Base-by-base conservation (phyloP, 176 grass and related monocot genomes). In the Tillandsia leiboldiana region DNA sequence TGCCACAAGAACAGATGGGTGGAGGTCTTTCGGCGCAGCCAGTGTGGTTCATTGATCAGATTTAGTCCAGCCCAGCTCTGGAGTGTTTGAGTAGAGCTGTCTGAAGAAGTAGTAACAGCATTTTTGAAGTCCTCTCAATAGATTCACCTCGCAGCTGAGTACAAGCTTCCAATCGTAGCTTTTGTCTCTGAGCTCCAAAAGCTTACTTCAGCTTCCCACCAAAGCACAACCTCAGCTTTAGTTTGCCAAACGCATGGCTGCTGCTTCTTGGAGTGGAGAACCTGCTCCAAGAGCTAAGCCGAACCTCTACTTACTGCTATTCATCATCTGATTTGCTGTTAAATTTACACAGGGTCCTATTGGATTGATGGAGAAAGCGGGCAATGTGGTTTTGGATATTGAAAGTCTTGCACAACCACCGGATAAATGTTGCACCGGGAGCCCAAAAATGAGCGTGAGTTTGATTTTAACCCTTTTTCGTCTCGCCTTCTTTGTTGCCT, bases 341-440 rank as follows among this genome's bases (percentile, higher is more conserved):
- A 10, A 9, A 79, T 68, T 33, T 17, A 76, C 75, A 18, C 66
- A 86, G 79, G 72, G 56, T 73, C 69, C 87, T 51, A 79, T 75
- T 26, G 73, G 9, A 72, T 52, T 50, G 70, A 99, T 99, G 94
- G 94, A 93, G 23, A 93, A 77, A 81, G 75, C 75, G 23, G 5
- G 56, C 22, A 88, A 73, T 90, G 71, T 85, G 56, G 69, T 88
- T 66, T 73, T 99, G 73, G 90, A 99, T 78, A 88, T 99, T 58
- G 90, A 99, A 77, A 69, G 84, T 22, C 84, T 90, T 61, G 67
- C 80, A 83, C 89, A 86, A 47, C 77, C 74, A 62, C 63, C 73
- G 61, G 87, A 93, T 70, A 83, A 85, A 79, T 93, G 89, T 78
- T 99, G 94, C 87, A 77, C 82, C 47, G 94, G 89, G 71, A 99